These are phyloP conservation scores for Sarocladium kiliense DNA, from an alignment of 2,329 filamentous ascomycete genomes.

Conservation along the genomic window DNA sequence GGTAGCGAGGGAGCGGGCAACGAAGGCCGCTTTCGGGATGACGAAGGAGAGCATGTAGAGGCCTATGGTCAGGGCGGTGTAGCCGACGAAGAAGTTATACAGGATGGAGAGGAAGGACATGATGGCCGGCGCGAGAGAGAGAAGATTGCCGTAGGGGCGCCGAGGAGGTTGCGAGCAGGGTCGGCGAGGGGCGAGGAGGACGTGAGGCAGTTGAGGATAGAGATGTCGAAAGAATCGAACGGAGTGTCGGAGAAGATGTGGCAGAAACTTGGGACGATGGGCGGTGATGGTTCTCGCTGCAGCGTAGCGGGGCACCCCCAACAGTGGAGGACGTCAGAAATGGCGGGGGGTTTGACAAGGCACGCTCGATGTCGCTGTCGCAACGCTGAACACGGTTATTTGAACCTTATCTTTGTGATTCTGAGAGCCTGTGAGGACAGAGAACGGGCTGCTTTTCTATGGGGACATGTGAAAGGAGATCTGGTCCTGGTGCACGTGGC, in stretches of 20 bases:
- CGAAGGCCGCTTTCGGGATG: conserved; percentile 58
- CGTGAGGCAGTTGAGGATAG: not conserved
- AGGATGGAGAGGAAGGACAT: conserved; percentile 35
- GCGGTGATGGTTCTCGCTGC: conserved; percentile 5
- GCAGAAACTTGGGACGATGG: not conserved
- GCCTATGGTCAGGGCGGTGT: conserved; percentile 43
- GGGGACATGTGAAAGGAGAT: too few relatives aligned
- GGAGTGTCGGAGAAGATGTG: conserved; percentile 1
- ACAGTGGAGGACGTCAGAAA: conserved; percentile 2
- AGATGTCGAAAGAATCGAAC: not conserved
- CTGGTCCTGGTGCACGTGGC: not conserved
- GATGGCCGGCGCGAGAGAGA: conserved; percentile 10
- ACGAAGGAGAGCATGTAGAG: conserved; percentile 60
- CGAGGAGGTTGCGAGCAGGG: not conserved
- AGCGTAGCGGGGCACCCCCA: conserved; percentile 6
- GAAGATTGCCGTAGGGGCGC: not conserved
- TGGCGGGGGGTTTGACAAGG: not conserved
- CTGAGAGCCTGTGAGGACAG: too few relatives aligned
- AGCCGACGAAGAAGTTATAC: conserved; percentile 45
- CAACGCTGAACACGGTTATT: too few relatives aligned
- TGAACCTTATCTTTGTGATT: too few relatives aligned
- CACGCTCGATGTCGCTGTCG: not conserved
- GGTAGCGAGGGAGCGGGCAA: conserved; percentile 61
- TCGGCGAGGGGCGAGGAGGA: too few relatives aligned
- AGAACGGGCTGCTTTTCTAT: too few relatives aligned